Evolutionary conservation across 2,329 filamentous ascomycete species (phyloP), one percentile per base, ranked within the genome.

Genomic region (Seiridium cupressi): DNA sequence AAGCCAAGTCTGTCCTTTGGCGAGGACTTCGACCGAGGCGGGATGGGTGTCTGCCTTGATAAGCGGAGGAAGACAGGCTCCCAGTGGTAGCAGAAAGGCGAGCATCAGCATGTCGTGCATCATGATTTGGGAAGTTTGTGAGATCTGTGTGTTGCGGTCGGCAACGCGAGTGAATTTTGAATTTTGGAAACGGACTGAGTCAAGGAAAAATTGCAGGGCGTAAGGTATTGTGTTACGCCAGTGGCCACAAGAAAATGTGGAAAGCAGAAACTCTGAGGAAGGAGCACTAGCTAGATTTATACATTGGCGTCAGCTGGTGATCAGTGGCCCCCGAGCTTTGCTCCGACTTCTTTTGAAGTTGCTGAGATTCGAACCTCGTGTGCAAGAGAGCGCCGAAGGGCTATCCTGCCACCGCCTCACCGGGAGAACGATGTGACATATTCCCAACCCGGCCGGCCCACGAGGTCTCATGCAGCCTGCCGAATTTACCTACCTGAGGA

Each of bases 11-110:
- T 54, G 10, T 6, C 44, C 32, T 4, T 5, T 42, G 26, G 34
- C n/a, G 9, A 49, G 31, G 6, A 1, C 35, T 3, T 49, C 18
- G n/a, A 10, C 9, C 48, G 36, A 38, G 4, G 18, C 13, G 42
- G 48, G 10, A 40, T 48, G 34, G 3, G 6, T 51, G 55, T 40
- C 44, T 44, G 38, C 26, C 34, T n/a, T 44, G 35, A 40, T 38
- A 2, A 56, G 10, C 6, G 44, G 10, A 32, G 60, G 60, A 5
- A 59, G 44, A 34, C 57, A 46, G 3, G 53, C 46, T 51, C 32
- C 60, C 51, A 61, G 34, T 4, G 57, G 57, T 32, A 61, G 46
- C 32, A 61, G 26, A 3, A 59, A 40, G 51, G 51, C 31, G 8
- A 44, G 11, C 11, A 56, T 9, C 3, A 56, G 31, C 32, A 42